Evolutionary conservation across 768 basidiomycete species (phyloP).

Genomic region (Lentinula sp.): DNA sequence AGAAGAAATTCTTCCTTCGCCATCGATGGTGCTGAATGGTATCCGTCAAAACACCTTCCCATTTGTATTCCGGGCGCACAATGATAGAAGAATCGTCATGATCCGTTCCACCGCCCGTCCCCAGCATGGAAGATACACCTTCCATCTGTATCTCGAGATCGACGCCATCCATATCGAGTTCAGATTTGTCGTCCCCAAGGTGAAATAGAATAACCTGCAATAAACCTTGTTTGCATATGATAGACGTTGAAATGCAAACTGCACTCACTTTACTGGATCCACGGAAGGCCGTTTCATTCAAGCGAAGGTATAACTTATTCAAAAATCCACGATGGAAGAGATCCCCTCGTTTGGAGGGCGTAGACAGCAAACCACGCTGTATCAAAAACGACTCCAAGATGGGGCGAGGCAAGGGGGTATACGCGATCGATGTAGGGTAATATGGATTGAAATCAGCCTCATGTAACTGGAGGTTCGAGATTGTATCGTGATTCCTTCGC

Average conservation of each 20-base stretch:
- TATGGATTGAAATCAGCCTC: slow-evolving; percentile 65
- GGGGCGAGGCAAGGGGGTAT: slow-evolving; percentile 58
- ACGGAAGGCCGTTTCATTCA: slow-evolving; percentile 62
- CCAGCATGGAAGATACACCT: slow-evolving; percentile 45
- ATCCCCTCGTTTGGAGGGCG: slow-evolving; percentile 33
- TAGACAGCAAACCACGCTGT: slow-evolving; percentile 54
- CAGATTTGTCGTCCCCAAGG: slow-evolving; percentile 41
- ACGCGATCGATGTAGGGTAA: slow-evolving; percentile 68
- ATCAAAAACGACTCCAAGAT: slow-evolving; percentile 59
- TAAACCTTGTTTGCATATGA: background rate
- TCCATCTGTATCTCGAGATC: slow-evolving; percentile 42
- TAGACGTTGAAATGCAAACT: background rate
- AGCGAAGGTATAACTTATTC: slow-evolving; percentile 65
- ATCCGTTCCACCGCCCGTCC: slow-evolving; percentile 65
- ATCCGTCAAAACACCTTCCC: slow-evolving; percentile 65
- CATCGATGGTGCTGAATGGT: slow-evolving; percentile 32
- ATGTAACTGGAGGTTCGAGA: slow-evolving; percentile 40
- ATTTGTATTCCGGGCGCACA: slow-evolving; percentile 56
- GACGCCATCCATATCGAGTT: slow-evolving; percentile 61
- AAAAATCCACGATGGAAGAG: slow-evolving; percentile 61
- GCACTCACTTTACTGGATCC: slow-evolving; percentile 44
- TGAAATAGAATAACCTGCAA: slow-evolving; percentile 58
- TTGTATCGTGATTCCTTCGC: slow-evolving; percentile 61
- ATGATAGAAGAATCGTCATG: slow-evolving; percentile 58
- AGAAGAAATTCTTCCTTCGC: slow-evolving; percentile 31